Conservation (phyloP, 345 rosid genomes). For the Lenwebbia sp. region DNA sequence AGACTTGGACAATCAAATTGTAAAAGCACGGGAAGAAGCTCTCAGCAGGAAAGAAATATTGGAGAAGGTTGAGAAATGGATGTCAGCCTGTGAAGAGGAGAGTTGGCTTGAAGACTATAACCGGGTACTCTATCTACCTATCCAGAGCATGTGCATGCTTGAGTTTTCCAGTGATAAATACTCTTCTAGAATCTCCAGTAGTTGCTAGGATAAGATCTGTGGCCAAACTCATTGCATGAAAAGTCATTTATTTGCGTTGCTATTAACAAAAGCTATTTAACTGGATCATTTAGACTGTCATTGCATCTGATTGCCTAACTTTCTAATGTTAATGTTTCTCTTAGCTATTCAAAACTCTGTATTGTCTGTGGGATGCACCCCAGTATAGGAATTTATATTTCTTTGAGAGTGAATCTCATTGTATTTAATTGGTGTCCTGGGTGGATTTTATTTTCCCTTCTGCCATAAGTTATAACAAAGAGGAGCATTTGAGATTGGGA, state of each 20-base stretch:
- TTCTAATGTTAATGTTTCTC: not conserved
- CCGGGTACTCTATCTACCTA: constrained; percentile 36
- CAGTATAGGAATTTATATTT: not conserved
- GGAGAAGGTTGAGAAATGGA: constrained; percentile 99
- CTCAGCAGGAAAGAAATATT: constrained; percentile 88
- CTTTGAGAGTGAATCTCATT: not conserved
- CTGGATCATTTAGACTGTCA: not conserved
- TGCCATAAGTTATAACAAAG: not conserved
- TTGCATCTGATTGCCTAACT: not conserved
- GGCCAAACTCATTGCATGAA: not conserved
- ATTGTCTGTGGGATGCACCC: not conserved
- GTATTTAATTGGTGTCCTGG: not conserved
- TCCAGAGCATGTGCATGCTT: not conserved
- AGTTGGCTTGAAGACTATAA: constrained; percentile 98
- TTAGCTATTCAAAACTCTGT: not conserved
- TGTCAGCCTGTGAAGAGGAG: constrained; percentile 99
- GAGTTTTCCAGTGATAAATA: not conserved
- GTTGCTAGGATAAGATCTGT: not conserved
- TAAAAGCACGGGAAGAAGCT: constrained; percentile 82
- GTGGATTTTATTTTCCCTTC: not conserved
- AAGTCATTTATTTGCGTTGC: not conserved
- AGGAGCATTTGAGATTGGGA: not conserved
- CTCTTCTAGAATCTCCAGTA: not conserved
- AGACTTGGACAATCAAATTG: constrained; percentile 90
- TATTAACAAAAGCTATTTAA: not conserved